phyloP scores from a whole-genome alignment of 371 early-diverging fungal genomes.

The Mucor mucedo region DNA sequence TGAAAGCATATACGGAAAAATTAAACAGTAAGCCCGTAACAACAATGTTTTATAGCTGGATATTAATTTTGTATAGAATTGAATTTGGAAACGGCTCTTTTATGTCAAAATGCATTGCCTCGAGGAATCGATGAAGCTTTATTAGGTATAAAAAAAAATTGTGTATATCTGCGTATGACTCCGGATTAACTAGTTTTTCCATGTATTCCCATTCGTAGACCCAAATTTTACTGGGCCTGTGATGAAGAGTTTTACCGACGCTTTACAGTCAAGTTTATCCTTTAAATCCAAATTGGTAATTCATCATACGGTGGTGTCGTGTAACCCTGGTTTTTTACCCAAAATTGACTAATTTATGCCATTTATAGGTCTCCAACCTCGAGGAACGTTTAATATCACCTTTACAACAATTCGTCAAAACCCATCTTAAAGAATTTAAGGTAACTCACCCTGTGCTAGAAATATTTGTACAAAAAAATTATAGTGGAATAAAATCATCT shows the following conservation, averaged over 20 bases:
- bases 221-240: constrained; percentile 37
- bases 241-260: constrained; percentile 46
- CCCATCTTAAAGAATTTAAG: constrained; percentile 66
- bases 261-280: constrained; percentile 52
- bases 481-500: no score
- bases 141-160: constrained; percentile 29
- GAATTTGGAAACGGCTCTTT: constrained; percentile 30
- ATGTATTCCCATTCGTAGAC: constrained; percentile 15
- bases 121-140: constrained; percentile 36
- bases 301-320: neutral
- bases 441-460: constrained; percentile 7
- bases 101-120: constrained; percentile 40
- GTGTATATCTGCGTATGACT: neutral
- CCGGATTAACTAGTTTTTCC: constrained; percentile 13
- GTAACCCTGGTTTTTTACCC: constrained; percentile 7
- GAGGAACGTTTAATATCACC: constrained; percentile 58
- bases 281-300: constrained; percentile 56
- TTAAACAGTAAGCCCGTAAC: constrained; percentile 41
- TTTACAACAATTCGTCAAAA: constrained; percentile 60
- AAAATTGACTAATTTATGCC: constrained; percentile 9
- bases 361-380: constrained; percentile 52
- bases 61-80: constrained; percentile 19
- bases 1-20: constrained; percentile 50
- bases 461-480: neutral
- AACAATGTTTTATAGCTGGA: neutral